phyloP scores from a whole-genome alignment of 805 yeast species.

The Starmerella floris region DNA sequence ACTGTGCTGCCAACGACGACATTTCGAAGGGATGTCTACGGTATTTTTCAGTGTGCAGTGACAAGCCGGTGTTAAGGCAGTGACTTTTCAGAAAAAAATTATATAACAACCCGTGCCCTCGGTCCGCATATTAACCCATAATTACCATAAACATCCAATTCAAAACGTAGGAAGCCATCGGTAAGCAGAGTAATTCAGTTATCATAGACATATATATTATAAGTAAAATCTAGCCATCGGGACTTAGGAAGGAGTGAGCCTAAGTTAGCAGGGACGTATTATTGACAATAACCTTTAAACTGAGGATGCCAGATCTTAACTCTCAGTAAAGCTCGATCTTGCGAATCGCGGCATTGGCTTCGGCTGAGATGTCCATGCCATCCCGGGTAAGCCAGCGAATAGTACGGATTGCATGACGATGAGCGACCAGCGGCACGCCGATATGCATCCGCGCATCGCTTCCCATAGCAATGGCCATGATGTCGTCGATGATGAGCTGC shows the following conservation, averaged over 20 bases:
- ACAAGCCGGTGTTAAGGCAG: neutral
- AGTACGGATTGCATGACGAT: slow-evolving; percentile 7
- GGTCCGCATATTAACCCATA: too few relatives aligned
- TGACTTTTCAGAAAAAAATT: slow-evolving; percentile 10
- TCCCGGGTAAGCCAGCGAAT: neutral
- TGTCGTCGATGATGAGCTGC: neutral
- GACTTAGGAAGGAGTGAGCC: too few relatives aligned
- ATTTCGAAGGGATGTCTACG: neutral
- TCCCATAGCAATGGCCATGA: neutral
- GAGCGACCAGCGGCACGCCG: slow-evolving; percentile 5
- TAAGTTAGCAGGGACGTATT: too few relatives aligned
- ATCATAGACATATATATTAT: too few relatives aligned
- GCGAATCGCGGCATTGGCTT: neutral
- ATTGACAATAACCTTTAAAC: too few relatives aligned
- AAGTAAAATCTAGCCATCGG: too few relatives aligned
- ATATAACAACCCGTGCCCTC: slow-evolving; percentile 3
- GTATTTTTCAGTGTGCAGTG: neutral
- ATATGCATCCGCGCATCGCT: neutral
- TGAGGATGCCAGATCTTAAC: too few relatives aligned
- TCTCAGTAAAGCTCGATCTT: neutral
- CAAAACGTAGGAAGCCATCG: too few relatives aligned
- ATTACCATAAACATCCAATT: too few relatives aligned
- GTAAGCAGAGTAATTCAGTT: too few relatives aligned
- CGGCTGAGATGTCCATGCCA: neutral
- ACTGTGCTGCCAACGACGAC: slow-evolving; percentile 63